Base-by-base conservation (phyloP, 2,329 filamentous ascomycete genomes). In the Trichophyton schoenleinii region DNA sequence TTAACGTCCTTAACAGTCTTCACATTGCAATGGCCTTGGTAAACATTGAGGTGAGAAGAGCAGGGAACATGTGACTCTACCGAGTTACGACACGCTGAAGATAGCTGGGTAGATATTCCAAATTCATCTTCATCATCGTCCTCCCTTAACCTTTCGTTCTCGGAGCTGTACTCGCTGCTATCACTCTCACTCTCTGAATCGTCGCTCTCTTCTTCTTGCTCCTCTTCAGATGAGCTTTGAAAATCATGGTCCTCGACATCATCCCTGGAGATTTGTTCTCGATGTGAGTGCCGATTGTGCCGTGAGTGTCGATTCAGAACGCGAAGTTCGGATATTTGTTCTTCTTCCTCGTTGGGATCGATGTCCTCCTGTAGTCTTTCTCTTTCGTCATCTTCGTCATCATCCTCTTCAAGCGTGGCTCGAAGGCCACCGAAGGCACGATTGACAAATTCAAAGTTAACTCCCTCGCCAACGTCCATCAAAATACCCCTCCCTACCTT, bases 1-100 rank as follows among this genome's bases (percentile, higher is more conserved):
- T 87, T 87, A 63, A 87, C 83, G 67, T 87, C 85, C 67, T 87
- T 87, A 66, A 87, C 83, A 0, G 83, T 87, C 65, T 83, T 80
- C 59, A 85, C 78, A 65, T 87, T 87, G 73, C 84, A 87, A 69
- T 87, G 85, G 1, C 85, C 85, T 2, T 76, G 75, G 68, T 86
- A 87, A 20, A 78, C 71, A 44, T 79, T 79, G 1, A 79, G 83
- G 64, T 85, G 81, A 1, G 80, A 73, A 18, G 75, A 77, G 66
- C 82, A 84, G 13, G 82, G 80, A 4, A 82, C 77, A 59, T 82
- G 70, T 0, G 72, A 67, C 63, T 85, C 81, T 15, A 86, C 80
- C 18, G 76, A 74, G 58, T 79, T 75, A 59, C 80, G 77, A 28
- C 75, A 58, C 13, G 53, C 11, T 3, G 80, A 77, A 46, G 78